Evolutionary conservation across 2,329 filamentous ascomycete species (phyloP), one percentile per base, ranked within the genome.

Genomic region (Aspergillus thermomutatus): DNA sequence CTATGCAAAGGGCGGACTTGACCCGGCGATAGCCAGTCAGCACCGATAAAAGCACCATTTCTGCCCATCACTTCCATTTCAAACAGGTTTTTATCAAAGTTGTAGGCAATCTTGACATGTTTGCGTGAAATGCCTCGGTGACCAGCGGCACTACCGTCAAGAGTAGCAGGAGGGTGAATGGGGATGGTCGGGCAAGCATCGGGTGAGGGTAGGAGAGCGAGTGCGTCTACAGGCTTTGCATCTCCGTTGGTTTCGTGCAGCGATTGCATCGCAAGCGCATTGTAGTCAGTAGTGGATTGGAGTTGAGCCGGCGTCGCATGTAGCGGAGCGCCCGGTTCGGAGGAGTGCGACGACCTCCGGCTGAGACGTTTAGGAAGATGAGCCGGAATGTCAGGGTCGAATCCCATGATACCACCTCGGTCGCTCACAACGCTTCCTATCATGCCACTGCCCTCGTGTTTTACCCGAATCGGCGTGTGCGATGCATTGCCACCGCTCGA

Each of bases 41-140:
- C 79, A 54, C 83, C 80, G 56, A 84, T 77, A 56, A 83, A 82
- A 37, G 82, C 79, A 55, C 83, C 83, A 61, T 86, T 86, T 52
- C 79, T 75, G 37, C 85, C 84, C 50, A 85, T 77, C 2, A 87
- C 81, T 53, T 82, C 75, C 73, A 87, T 78, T 62, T 85, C 80
- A 66, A 86, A 88, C 37, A 77, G 64, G 49, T 81, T 79, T 40
- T 78, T 75, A 45, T 83, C 78, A 59, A 83, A 82, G 56, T 85
- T 83, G 73, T 84, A 87, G 26, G 78, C 75, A 57, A 88, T 86
- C 57, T 80, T 82, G 52, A 85, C 79, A 66, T 88, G 85, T 63
- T 84, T 80, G 25, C 84, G 78, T 3, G 85, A 87, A 34, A 87
- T 87, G 46, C 80, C 80, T 59, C 81, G 82, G 60, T 85, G 82